Percentiles rank a stretch among this genome's conserved stretches.
phyloP scores from a whole-genome alignment of 352 stramenopile genomes.

The Pythium biforme region DNA sequence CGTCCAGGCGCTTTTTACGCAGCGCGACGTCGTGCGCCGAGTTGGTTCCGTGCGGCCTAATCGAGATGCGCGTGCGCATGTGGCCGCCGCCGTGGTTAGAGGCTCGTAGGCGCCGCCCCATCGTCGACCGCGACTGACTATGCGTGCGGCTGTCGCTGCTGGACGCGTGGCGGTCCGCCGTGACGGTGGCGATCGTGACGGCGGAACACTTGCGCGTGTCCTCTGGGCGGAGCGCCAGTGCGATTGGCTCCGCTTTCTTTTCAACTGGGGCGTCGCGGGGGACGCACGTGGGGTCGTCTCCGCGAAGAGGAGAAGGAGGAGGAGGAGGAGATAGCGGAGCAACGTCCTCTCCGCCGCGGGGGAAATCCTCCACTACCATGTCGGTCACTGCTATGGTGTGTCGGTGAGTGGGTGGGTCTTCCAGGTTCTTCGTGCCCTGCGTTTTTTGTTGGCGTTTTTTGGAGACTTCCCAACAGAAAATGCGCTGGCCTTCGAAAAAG shows the following conservation, averaged over 20 bases:
- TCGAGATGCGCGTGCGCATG: background rate
- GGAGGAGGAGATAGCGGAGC: background rate
- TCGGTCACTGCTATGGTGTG: background rate
- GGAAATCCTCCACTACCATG: background rate
- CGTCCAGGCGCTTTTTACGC: conserved; percentile 40
- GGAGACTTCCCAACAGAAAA: background rate
- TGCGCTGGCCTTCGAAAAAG: background rate
- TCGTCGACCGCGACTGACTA: conserved; percentile 26
- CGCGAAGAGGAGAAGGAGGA: background rate
- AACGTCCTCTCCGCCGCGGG: background rate
- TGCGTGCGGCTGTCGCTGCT: conserved; percentile 22
- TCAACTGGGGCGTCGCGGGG: background rate
- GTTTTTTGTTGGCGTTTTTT: conserved; percentile 2
- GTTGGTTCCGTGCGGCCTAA: too few relatives aligned
- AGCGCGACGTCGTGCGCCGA: background rate
- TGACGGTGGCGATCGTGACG: too few relatives aligned
- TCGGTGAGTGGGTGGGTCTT: background rate
- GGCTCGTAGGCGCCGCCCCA: conserved; percentile 2
- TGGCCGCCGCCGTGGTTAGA: background rate
- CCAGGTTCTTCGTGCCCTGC: too few relatives aligned
- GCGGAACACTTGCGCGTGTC: background rate
- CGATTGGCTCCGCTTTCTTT: background rate
- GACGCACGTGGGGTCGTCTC: background rate
- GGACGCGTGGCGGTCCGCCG: conserved; percentile 1
- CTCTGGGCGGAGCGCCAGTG: background rate